Evolutionary conservation across 2,329 filamentous ascomycete genomes (phyloP), one percentile per base, ranked within the genome.

Genomic region (Tolypocladium pustulatum): DNA sequence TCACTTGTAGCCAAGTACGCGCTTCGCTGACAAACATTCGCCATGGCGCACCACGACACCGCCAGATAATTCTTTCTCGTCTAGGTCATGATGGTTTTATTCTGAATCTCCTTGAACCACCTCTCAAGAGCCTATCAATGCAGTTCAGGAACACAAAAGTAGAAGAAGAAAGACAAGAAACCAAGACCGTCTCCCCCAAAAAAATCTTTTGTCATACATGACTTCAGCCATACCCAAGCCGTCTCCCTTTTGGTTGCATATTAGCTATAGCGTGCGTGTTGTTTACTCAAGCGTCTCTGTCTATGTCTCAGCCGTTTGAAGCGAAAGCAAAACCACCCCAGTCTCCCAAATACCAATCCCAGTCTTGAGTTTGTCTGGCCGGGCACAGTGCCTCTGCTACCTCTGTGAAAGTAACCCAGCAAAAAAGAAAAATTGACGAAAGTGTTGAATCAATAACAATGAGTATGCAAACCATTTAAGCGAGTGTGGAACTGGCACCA

Each of bases 241-340:
- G 63, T 62, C 61, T 62, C 66, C 64, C 63, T 70, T 72, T 70
- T 69, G 60, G 61, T 70, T 64, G 65, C 67, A 66, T 71, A 72
- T 72, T 71, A 71, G 65, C 67, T 71, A 72, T 71, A 73, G 64
- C 65, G 61, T 68, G 65, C 64, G 68, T 70, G 66, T 61, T 61
- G 49, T 59, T 58, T 61, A 64, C 62, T 65, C 57, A 61, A 59
- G 46, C 51, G 40, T 63, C 58, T 70, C 64, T 73, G 66, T 71
- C 66, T 73, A 70, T 73, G 71, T 73, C 65, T 71, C 69, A 67
- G 63, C 63, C 67, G 62, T 64, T 53, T 67, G 61, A 68, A 68
- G 63, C 64, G 66, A 67, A 67, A 66, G 63, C 65, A 65, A 64
- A 55, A 64, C 58, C 52, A 55, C 57, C 59, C 61, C 57, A 37